Evolutionary conservation across 345 rosid genomes (phyloP).

Genomic region (Populus tremula): DNA sequence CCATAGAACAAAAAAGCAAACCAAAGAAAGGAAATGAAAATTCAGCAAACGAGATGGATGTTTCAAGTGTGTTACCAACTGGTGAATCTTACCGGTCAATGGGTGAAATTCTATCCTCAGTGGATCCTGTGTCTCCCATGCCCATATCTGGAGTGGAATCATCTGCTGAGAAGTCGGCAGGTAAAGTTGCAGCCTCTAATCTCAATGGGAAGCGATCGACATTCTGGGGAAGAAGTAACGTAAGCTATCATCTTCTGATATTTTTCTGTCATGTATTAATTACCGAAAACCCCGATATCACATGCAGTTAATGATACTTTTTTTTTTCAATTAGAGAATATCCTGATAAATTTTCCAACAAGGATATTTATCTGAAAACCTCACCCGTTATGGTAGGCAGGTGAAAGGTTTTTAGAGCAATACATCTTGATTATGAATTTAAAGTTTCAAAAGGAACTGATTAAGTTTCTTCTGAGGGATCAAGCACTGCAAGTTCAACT

Average conservation of each 20-base stretch:
- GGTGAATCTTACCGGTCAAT: conserved; percentile 71
- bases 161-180: conserved; percentile 53
- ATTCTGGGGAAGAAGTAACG: conserved; percentile 92
- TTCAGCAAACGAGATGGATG: conserved; percentile 41
- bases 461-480: not conserved
- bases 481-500: not conserved
- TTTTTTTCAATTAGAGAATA: not conserved
- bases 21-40: conserved; percentile 51
- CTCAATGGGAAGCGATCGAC: conserved; percentile 57
- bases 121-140: conserved; percentile 54
- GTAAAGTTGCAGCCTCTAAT: conserved; percentile 63
- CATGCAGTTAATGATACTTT: conserved; percentile 1
- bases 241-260: conserved; percentile 41
- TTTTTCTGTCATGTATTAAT: not conserved
- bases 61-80: conserved; percentile 43
- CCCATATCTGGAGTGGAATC: conserved; percentile 57
- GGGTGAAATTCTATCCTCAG: conserved; percentile 65
- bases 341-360: not conserved
- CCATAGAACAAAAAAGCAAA: conserved; percentile 52
- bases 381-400: not conserved
- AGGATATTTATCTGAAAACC: not conserved
- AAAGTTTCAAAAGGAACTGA: not conserved
- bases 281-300: not conserved
- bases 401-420: not conserved
- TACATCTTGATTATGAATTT: not conserved